phyloP scores from a whole-genome alignment of 305 asterid species.

The Nicotiana rustica region DNA sequence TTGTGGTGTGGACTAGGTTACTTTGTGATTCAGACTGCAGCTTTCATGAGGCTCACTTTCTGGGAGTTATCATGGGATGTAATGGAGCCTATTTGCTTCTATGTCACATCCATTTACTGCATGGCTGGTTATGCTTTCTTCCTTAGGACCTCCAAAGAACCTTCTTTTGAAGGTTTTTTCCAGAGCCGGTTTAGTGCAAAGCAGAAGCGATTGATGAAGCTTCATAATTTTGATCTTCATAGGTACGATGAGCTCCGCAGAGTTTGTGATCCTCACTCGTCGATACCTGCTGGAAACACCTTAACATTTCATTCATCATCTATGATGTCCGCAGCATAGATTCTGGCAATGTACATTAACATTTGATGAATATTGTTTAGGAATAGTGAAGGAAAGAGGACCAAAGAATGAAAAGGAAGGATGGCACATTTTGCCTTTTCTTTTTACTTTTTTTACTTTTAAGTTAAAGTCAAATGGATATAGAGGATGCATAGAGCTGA shows the following conservation, averaged over 20 bases:
- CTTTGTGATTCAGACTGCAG: conserved; percentile 75
- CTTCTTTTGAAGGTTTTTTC: conserved; percentile 81
- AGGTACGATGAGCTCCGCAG: conserved; percentile 64
- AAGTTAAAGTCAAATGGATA: conserved; percentile 10
- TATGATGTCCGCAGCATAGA: conserved; percentile 1
- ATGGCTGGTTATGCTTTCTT: conserved; percentile 86
- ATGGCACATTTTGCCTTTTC: background rate
- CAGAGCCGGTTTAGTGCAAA: conserved; percentile 67
- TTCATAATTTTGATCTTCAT: conserved; percentile 56
- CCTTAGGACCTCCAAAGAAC: conserved; percentile 76
- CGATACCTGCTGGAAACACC: conserved; percentile 3
- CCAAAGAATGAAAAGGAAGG: background rate
- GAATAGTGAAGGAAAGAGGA: conserved; percentile 22
- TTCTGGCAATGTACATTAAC: too few species aligned
- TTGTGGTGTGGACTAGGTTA: conserved; percentile 79
- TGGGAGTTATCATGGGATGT: conserved; percentile 98
- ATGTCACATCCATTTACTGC: conserved; percentile 68
- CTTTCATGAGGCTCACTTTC: conserved; percentile 85
- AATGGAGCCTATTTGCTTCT: conserved; percentile 96
- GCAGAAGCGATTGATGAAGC: conserved; percentile 68
- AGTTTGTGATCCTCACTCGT: conserved; percentile 45
- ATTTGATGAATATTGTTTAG: background rate
- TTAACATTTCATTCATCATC: conserved; percentile 16
- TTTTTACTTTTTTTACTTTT: background rate
- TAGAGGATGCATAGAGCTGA: conserved; percentile 6